Percentiles rank a stretch among this genome's conserved stretches.
Evolutionary conservation across 2,329 filamentous ascomycete species (phyloP).

Genomic region (Penicillium vulpinum): DNA sequence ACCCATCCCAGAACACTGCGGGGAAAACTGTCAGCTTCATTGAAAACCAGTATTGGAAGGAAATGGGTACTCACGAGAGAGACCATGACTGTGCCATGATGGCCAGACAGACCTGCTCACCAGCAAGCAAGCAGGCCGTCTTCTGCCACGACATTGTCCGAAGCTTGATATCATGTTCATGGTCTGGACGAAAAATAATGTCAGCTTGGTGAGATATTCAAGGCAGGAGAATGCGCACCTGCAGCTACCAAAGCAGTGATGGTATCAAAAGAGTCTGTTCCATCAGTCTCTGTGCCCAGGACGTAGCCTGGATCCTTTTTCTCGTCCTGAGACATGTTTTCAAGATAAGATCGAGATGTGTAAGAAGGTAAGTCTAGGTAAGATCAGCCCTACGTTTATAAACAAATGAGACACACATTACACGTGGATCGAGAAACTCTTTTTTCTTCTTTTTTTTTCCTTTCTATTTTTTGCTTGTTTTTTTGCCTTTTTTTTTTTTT

Average conservation of each 20-base stretch:
- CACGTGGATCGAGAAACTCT: background rate
- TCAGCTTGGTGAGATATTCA: background rate
- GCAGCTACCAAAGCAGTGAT: constrained; percentile 24
- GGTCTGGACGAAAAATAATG: constrained; percentile 13
- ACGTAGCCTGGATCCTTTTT: constrained; percentile 15
- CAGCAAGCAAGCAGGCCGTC: constrained; percentile 50
- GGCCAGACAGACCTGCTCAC: constrained; percentile 54
- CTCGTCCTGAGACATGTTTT: constrained; percentile 13
- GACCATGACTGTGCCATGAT: constrained; percentile 57
- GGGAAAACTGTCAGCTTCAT: background rate
- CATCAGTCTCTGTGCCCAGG: constrained; percentile 12
- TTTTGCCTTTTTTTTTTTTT: background rate
- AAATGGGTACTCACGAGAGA: constrained; percentile 39
- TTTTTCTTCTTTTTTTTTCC: background rate
- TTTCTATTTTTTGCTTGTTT: no score
- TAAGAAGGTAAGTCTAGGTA: background rate
- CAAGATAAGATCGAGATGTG: background rate
- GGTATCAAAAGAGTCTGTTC: constrained; percentile 14
- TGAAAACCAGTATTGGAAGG: background rate
- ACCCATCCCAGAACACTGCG: constrained; percentile 25
- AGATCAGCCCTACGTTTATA: background rate
- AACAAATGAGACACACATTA: background rate
- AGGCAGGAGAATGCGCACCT: constrained; percentile 5
- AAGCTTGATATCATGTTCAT: constrained; percentile 49
- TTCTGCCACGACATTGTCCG: constrained; percentile 58